Base-by-base conservation (phyloP, 768 basidiomycete species). In the Saitozyma podzolica region DNA sequence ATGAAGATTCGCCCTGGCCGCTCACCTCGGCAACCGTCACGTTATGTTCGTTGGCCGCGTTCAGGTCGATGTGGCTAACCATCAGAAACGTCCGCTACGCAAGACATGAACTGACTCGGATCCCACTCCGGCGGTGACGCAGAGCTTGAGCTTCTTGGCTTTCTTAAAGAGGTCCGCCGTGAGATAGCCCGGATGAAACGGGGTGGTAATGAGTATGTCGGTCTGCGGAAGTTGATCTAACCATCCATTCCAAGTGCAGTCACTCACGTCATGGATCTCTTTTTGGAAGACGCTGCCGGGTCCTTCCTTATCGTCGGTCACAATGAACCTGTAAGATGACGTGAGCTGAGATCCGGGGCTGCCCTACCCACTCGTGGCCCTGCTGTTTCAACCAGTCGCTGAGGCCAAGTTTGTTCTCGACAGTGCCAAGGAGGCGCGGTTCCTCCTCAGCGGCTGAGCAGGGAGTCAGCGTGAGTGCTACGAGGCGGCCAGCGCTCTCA, bases 91-190 rank as follows among this genome's bases (percentile, higher is more conserved):
- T 29, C 29, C 29, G 29, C 29, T 29, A 29, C 29, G 29, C 29
- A 29, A 29, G 29, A 29, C 29, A 29, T 29, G 14, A 13, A 92
- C 86, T 82, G 90, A 91, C 81, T 93, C 92, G 17, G 89, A 91
- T 10, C 91, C 90, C 52, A 92, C 91, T 78, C 90, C 91, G 62
- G 92, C 92, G 20, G 92, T 96, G 73, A 94, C 85, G 73, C 89
- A 90, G 60, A 94, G 77, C 81, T 91, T 94, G 64, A 96, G 85
- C 70, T 93, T 92, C 81, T 89, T 88, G 40, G 92, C 91, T 85
- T 91, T 76, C 40, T 70, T 63, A 50, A 79, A 65, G 45, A 79
- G 59, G 47, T 79, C 76, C n/a, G 65, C 70, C 14, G 78, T 76
- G 39, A 76, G 67, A 63, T 79, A 79, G 29, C 69, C 78, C 6